Evolutionary conservation across 2,329 filamentous ascomycete genomes (phyloP).

Genomic region (Colletotrichum scovillei): DNA sequence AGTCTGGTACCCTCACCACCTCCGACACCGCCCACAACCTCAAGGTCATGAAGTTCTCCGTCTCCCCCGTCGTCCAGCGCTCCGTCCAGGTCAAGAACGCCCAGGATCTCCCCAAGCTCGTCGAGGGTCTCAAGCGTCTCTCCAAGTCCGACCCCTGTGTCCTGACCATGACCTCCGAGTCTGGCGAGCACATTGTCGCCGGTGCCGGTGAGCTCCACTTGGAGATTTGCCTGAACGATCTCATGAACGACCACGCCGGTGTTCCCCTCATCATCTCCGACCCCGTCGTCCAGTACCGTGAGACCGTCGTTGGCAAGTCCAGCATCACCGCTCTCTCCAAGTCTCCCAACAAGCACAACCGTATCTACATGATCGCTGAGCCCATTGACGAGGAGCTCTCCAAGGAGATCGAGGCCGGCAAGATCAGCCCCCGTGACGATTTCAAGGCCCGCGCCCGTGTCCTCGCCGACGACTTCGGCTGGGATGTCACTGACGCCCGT

Average conservation of each 20-base stretch:
- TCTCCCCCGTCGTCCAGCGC: constrained; percentile 97
- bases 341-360: constrained; percentile 99
- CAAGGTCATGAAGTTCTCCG: constrained; percentile 99
- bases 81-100: constrained; percentile 99
- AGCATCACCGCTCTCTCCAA: constrained; percentile 98
- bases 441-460: constrained; percentile 98
- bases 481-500: constrained; percentile 99
- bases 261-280: constrained; percentile 98
- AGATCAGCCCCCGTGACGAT: constrained; percentile 95
- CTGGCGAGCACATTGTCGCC: constrained; percentile 98
- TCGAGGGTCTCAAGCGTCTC: constrained; percentile 99
- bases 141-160: constrained; percentile 99
- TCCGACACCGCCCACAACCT: constrained; percentile 98
- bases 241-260: constrained; percentile 99
- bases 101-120: constrained; percentile 98
- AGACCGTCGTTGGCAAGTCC: constrained; percentile 87
- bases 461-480: constrained; percentile 95
- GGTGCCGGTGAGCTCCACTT: constrained; percentile 99
- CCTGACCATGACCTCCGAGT: constrained; percentile 87
- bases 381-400: constrained; percentile 93
- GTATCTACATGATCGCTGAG: constrained; percentile 95
- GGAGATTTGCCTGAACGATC: constrained; percentile 99
- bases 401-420: constrained; percentile 89
- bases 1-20: constrained; percentile 99
- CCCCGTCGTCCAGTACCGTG: constrained; percentile 98